Conservation (phyloP, 2,329 filamentous ascomycete species). For the Penicillium sumatraense region DNA sequence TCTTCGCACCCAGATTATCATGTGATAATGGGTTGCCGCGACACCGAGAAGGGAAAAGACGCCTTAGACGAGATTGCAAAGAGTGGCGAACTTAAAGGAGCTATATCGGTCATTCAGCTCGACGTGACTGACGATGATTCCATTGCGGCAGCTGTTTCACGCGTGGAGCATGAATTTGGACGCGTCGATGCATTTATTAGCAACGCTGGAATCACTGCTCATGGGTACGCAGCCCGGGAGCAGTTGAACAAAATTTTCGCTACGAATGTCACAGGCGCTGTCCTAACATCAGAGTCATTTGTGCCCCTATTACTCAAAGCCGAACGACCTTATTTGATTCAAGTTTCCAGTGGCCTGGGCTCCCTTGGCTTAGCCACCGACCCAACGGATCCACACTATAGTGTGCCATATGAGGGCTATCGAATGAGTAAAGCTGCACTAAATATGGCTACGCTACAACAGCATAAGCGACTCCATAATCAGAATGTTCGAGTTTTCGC, state of each 20-base stretch:
- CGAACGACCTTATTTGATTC: slow-evolving; percentile 34
- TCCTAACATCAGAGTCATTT: slow-evolving; percentile 37
- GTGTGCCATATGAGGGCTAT: slow-evolving; percentile 18
- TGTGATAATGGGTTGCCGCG: slow-evolving; percentile 20
- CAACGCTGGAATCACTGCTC: slow-evolving; percentile 16
- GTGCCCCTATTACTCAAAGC: slow-evolving; percentile 39
- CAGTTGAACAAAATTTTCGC: slow-evolving; percentile 27
- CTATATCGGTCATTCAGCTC: slow-evolving; percentile 38
- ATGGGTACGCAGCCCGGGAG: slow-evolving; percentile 7
- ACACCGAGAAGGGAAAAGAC: slow-evolving; percentile 11
- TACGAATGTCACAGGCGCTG: slow-evolving; percentile 41
- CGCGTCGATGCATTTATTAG: slow-evolving; percentile 20
- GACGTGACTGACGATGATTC: slow-evolving; percentile 39
- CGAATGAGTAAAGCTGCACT: slow-evolving; percentile 27
- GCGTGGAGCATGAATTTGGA: slow-evolving; percentile 18
- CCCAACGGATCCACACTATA: background rate
- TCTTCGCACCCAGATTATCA: slow-evolving; percentile 17
- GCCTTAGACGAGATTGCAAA: slow-evolving; percentile 14
- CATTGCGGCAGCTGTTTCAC: slow-evolving; percentile 25
- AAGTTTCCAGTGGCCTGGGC: slow-evolving; percentile 40
- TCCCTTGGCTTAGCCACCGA: slow-evolving; percentile 23
- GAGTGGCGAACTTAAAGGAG: slow-evolving; percentile 26
- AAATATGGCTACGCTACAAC: slow-evolving; percentile 23
- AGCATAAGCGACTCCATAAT: slow-evolving; percentile 16
- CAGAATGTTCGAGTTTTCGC: slow-evolving; percentile 29